Evolutionary conservation across 495 filamentous ascomycete genomes (phyloP).

Genomic region (Chaetomium tenue): DNA sequence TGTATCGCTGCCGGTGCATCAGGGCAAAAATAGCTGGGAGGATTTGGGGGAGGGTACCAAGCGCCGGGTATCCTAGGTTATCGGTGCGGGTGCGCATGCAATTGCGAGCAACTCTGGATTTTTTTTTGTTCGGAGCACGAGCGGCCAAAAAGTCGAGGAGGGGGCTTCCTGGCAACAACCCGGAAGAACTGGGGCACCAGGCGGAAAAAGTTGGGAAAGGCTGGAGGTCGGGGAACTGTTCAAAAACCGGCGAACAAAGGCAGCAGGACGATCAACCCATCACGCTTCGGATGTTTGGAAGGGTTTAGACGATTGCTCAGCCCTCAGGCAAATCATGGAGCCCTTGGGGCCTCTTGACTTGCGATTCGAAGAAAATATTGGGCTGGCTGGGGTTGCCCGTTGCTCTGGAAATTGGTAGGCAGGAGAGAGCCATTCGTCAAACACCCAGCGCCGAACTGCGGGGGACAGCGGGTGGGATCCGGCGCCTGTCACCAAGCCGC

Average conservation of each 20-base stretch:
- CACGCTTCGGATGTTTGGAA: slow-evolving; percentile 30
- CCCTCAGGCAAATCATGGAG: slow-evolving; percentile 30
- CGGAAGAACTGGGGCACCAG: slow-evolving; percentile 3
- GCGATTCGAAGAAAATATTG: slow-evolving; percentile 36
- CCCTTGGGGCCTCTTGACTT: slow-evolving; percentile 23
- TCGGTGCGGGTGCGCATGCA: slow-evolving; percentile 21
- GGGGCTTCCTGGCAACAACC: slow-evolving; percentile 6
- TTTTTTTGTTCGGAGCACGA: slow-evolving; percentile 12
- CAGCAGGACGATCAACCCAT: slow-evolving; percentile 24
- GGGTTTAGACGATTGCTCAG: slow-evolving; percentile 37
- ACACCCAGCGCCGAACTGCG: slow-evolving; percentile 12
- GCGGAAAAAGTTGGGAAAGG: slow-evolving; percentile 17
- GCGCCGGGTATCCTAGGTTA: slow-evolving; percentile 23
- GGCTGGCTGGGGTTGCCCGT: slow-evolving; percentile 34
- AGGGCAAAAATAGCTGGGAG: slow-evolving; percentile 31
- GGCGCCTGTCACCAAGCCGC: slow-evolving; percentile 5
- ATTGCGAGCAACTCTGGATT: slow-evolving; percentile 11
- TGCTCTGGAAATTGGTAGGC: slow-evolving; percentile 32
- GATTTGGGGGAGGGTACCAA: slow-evolving; percentile 27
- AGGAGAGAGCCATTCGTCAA: slow-evolving; percentile 31
- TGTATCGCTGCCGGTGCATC: slow-evolving; percentile 33
- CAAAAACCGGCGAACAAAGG: slow-evolving; percentile 23
- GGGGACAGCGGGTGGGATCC: slow-evolving; percentile 15
- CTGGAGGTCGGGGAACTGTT: slow-evolving; percentile 23
- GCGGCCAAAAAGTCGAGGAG: slow-evolving; percentile 9